Evolutionary conservation across 177 flowering plant genomes (phyloP), one percentile per base, ranked within the genome.

Genomic region (Tripterygium wilfordii): DNA sequence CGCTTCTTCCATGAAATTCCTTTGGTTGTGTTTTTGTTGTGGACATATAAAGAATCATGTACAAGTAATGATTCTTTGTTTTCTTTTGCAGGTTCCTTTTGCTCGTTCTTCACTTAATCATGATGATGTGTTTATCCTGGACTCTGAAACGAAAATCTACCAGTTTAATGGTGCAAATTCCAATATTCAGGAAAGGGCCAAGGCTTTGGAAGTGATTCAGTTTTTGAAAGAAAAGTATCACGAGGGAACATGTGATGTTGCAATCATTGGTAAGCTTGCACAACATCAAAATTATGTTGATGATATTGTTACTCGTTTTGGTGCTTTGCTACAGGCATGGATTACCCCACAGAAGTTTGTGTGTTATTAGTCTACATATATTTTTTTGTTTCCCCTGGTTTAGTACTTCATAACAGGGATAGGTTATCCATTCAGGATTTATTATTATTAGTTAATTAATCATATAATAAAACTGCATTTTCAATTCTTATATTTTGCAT

Each of bases 121-220:
- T 55, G 99, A 94, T 67, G 99, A 94, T 85, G 97, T 94, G 8
- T 94, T 94, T 71, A 90, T 94, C 46, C 67, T 94, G 54, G 97
- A 94, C 55, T 78, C 95, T 4, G 59, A 85, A 60, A 61, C 72
- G 5, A 94, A 94, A 68, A 83, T 94, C 28, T 94, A 79, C 69
- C 99, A 94, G 68, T 94, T 94, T 68, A 94, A 94, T 69, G 99
- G 99, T 51, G 96, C 92, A 58, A 94, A 94, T 68, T 94, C 99
- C 53, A 87, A 82, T 62, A 94, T 94, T 50, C 99, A 94, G 64
- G 99, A 94, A 58, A 78, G 99, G 63, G 99, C 99, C 36, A 94
- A 94, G 62, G 86, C 99, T 49, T 77, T 94, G 74, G 99, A 90
- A 74, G 97, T 94, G 9, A 82, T 85, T 62, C 99, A 90, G 63